These are phyloP conservation scores for Zizania palustris DNA, from an alignment of 202 grass and related monocot genomes.

Conservation along the genomic window DNA sequence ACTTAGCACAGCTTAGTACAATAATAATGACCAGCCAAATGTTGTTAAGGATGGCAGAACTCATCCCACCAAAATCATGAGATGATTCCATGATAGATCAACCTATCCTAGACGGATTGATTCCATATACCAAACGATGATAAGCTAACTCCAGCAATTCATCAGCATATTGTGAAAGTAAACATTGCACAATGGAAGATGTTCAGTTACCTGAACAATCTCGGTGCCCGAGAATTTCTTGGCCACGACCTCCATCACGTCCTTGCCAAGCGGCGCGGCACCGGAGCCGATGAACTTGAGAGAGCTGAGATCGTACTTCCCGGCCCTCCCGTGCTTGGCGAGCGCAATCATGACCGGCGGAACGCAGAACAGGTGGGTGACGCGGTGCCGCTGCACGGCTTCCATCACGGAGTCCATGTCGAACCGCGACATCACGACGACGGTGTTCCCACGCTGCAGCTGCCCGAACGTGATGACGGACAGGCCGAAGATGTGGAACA, in stretches of 20 bases:
- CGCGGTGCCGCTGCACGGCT: slow-evolving; percentile 52
- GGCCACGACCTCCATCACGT: slow-evolving; percentile 83
- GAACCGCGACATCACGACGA: slow-evolving; percentile 77
- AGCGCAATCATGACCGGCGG: slow-evolving; percentile 91
- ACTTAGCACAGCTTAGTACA: too few relatives aligned
- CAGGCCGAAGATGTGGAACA: slow-evolving; percentile 97
- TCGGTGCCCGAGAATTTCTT: slow-evolving; percentile 59
- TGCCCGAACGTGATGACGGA: slow-evolving; percentile 68
- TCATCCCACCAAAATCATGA: background rate
- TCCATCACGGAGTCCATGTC: slow-evolving; percentile 61
- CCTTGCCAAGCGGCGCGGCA: slow-evolving; percentile 88
- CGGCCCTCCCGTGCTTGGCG: slow-evolving; percentile 59
- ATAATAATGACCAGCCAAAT: too few relatives aligned
- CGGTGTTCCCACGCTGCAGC: slow-evolving; percentile 64
- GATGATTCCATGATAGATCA: background rate
- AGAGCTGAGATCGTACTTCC: slow-evolving; percentile 82
- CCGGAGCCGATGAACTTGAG: slow-evolving; percentile 72
- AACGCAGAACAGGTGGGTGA: slow-evolving; percentile 79
- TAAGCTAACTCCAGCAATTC: background rate
- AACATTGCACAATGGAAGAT: background rate
- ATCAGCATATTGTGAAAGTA: background rate
- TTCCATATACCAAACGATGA: background rate
- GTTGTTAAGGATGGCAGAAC: background rate
- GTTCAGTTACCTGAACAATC: slow-evolving; percentile 61
- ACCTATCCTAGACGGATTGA: background rate